phyloP scores from a whole-genome alignment of 2,329 filamentous ascomycete genomes.

The Daldinia sp. region DNA sequence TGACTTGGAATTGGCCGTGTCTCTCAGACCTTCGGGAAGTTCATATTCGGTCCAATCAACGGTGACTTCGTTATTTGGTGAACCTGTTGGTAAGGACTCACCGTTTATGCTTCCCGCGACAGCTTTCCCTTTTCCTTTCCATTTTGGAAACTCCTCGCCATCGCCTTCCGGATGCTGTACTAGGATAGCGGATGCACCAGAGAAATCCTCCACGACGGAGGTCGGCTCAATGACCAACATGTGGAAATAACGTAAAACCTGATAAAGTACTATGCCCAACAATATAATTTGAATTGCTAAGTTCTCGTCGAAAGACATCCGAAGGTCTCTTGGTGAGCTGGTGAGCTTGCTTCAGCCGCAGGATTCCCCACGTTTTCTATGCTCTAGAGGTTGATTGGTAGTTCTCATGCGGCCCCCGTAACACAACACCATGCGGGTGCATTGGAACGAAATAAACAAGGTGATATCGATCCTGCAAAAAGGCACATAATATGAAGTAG shows the following conservation, averaged over 20 bases:
- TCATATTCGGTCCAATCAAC: constrained; percentile 62
- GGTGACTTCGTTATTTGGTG: constrained; percentile 46
- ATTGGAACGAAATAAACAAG: constrained; percentile 14
- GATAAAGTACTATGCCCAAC: neutral
- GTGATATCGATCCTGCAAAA: constrained; percentile 12
- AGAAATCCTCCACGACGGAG: constrained; percentile 38
- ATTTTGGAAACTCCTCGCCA: constrained; percentile 24
- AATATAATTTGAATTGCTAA: constrained; percentile 13
- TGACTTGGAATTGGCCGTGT: constrained; percentile 55
- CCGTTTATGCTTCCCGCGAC: neutral
- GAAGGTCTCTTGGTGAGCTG: constrained; percentile 2
- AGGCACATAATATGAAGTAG: neutral
- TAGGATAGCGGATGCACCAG: constrained; percentile 10
- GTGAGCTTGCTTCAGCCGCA: constrained; percentile 28
- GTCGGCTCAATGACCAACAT: constrained; percentile 28
- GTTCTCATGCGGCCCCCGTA: constrained; percentile 22
- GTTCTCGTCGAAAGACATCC: constrained; percentile 8
- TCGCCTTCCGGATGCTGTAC: constrained; percentile 23
- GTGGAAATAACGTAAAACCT: constrained; percentile 15
- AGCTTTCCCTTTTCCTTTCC: constrained; percentile 46
- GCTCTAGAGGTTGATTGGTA: constrained; percentile 31
- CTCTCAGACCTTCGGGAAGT: constrained; percentile 59
- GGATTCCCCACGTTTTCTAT: constrained; percentile 36
- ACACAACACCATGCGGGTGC: constrained; percentile 25
- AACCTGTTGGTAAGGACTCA: neutral